These are phyloP conservation scores for Candida sp. DNA, from an alignment of 1,139 yeast species.

Conservation along the genomic window DNA sequence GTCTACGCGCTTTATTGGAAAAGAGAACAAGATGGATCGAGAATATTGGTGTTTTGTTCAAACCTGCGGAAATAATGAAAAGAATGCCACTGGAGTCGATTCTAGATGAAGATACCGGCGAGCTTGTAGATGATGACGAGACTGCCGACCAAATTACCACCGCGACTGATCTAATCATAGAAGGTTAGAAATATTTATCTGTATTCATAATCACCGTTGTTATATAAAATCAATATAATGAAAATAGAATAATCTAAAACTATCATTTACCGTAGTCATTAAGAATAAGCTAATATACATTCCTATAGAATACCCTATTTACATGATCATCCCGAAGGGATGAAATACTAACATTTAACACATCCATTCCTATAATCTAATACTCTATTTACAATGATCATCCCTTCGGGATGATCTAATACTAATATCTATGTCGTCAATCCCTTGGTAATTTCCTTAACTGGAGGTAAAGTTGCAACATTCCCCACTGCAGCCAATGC, in stretches of 20 bases:
- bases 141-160: constrained; percentile 7
- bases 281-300: background rate
- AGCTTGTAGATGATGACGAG: constrained; percentile 44
- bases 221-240: no score
- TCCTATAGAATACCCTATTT: constrained; percentile 3
- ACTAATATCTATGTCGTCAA: constrained; percentile 28
- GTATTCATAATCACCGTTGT: no score
- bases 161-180: constrained; percentile 1
- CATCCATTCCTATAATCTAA: no score
- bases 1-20: constrained; percentile 75
- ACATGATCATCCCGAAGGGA: no score
- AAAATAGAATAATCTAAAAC: no score
- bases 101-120: constrained; percentile 35
- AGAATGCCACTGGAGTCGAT: constrained; percentile 68
- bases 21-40: constrained; percentile 87
- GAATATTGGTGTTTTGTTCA: constrained; percentile 83
- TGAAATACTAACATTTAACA: no score
- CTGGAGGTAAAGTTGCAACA: constrained; percentile 59
- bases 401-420: no score
- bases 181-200: no score
- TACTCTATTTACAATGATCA: constrained; percentile 1
- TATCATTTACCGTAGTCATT: no score
- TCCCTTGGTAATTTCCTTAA: constrained; percentile 44
- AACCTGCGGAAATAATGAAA: constrained; percentile 65
- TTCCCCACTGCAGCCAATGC: constrained; percentile 93